A percentile compares a stretch with the other conserved stretches of the same genome.
Conservation (phyloP, 495 filamentous ascomycete species). For the Hyaloscypha variabilis region DNA sequence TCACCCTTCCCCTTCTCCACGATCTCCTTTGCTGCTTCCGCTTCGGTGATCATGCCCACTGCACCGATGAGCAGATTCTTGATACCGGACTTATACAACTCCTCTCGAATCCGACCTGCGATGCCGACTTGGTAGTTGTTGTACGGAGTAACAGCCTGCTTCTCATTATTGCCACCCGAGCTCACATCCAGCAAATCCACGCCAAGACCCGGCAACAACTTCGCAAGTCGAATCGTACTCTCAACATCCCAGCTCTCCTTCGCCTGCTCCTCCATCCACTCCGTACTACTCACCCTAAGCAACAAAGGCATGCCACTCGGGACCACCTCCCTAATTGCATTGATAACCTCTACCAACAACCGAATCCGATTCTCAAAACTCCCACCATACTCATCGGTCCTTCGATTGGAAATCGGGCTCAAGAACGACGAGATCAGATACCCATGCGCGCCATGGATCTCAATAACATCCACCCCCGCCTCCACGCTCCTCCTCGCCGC, state of each 20-base stretch:
- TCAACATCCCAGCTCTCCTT: constrained; percentile 66
- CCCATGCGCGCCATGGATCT: constrained; percentile 65
- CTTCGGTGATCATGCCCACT: constrained; percentile 72
- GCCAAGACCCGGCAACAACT: constrained; percentile 63
- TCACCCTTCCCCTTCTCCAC: constrained; percentile 48
- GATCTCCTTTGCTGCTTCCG: constrained; percentile 58
- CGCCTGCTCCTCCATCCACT: constrained; percentile 65
- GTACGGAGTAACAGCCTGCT: constrained; percentile 57
- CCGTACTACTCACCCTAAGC: constrained; percentile 69
- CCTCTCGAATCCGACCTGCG: constrained; percentile 59
- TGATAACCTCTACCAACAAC: constrained; percentile 47
- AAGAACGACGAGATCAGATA: constrained; percentile 68
- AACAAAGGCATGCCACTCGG: constrained; percentile 66
- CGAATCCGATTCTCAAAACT: constrained; percentile 59
- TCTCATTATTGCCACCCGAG: constrained; percentile 65
- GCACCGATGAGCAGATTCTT: constrained; percentile 63
- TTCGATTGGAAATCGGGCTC: constrained; percentile 60
- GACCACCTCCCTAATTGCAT: constrained; percentile 52
- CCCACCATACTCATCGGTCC: constrained; percentile 60
- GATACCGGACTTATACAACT: constrained; percentile 56
- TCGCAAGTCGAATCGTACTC: constrained; percentile 63
- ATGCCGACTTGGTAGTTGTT: constrained; percentile 66
- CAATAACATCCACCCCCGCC: constrained; percentile 72
- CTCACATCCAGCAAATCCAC: constrained; percentile 79
- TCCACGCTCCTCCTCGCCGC: constrained; percentile 62